Evolutionary conservation across 1,139 yeast genomes (phyloP).

Genomic region (Taphrina communis): DNA sequence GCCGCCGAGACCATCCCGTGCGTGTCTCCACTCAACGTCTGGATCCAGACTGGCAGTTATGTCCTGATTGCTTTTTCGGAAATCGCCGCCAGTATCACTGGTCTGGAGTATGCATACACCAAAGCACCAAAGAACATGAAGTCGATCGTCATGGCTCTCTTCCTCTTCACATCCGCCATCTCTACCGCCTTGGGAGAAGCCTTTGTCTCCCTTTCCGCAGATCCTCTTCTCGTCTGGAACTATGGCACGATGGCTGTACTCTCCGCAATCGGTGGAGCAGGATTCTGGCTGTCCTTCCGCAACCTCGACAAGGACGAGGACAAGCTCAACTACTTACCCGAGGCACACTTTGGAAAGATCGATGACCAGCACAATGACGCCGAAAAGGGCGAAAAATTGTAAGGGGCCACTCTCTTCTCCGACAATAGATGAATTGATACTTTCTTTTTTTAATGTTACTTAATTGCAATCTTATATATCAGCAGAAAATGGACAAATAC

Average conservation of each 20-base stretch:
- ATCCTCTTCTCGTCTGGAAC: slow-evolving; percentile 73
- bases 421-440: too few relatives aligned
- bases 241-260: slow-evolving; percentile 68
- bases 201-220: slow-evolving; percentile 65
- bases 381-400: background rate
- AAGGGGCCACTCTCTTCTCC: too few relatives aligned
- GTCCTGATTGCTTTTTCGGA: slow-evolving; percentile 67
- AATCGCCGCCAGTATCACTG: slow-evolving; percentile 69
- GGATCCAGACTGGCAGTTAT: slow-evolving; percentile 68
- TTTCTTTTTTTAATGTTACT: too few relatives aligned
- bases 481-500: too few relatives aligned
- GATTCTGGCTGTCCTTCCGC: slow-evolving; percentile 68
- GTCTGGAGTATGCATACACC: slow-evolving; percentile 68
- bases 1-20: slow-evolving; percentile 56
- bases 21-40: slow-evolving; percentile 58
- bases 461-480: too few relatives aligned
- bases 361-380: slow-evolving; percentile 35
- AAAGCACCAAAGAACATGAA: slow-evolving; percentile 72
- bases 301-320: slow-evolving; percentile 66
- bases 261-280: slow-evolving; percentile 63
- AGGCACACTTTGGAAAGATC: slow-evolving; percentile 20
- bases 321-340: slow-evolving; percentile 56
- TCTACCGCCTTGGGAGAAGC: slow-evolving; percentile 80
- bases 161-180: slow-evolving; percentile 65
- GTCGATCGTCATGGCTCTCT: slow-evolving; percentile 68